A percentile compares a stretch with the other conserved stretches of the same genome.
phyloP scores from a whole-genome alignment of 176 grass and related monocot genomes.

The Hyparrhenia diplandra region DNA sequence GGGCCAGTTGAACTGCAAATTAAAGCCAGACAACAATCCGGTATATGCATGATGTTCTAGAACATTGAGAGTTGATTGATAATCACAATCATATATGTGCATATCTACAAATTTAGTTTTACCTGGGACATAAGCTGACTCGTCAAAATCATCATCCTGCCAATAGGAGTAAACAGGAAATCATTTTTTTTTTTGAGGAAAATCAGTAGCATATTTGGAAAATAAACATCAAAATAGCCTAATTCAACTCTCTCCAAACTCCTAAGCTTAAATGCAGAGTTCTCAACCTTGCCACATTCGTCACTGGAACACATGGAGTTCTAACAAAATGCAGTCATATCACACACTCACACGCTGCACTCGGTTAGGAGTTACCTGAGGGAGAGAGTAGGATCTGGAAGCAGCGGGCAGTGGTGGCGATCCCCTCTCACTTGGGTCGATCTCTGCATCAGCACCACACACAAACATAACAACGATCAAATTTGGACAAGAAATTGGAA shows the following conservation, averaged over 20 bases:
- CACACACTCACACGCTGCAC: neutral
- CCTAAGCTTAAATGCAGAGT: neutral
- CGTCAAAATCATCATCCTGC: constrained; percentile 83
- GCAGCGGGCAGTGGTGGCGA: constrained; percentile 62
- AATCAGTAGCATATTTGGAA: neutral
- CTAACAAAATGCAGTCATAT: neutral
- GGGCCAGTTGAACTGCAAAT: constrained; percentile 88
- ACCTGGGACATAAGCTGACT: constrained; percentile 77
- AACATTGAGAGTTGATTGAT: neutral
- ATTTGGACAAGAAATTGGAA: neutral
- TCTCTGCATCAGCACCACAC: constrained; percentile 47
- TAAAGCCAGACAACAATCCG: neutral
- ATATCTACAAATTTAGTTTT: constrained; percentile 2
- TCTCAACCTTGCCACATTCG: neutral
- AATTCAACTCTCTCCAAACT: neutral
- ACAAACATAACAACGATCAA: neutral
- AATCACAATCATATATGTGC: neutral
- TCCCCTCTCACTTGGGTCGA: constrained; percentile 79
- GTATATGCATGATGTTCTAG: neutral
- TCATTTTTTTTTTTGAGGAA: neutral
- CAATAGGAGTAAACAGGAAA: neutral
- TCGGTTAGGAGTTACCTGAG: constrained; percentile 51
- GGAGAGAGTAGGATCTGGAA: constrained; percentile 80
- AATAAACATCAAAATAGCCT: neutral
- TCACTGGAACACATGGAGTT: neutral